Percentiles rank a stretch among this genome's conserved stretches.
Conservation (phyloP, 75 land plant genomes). For the Sequoiadendron giganteum region DNA sequence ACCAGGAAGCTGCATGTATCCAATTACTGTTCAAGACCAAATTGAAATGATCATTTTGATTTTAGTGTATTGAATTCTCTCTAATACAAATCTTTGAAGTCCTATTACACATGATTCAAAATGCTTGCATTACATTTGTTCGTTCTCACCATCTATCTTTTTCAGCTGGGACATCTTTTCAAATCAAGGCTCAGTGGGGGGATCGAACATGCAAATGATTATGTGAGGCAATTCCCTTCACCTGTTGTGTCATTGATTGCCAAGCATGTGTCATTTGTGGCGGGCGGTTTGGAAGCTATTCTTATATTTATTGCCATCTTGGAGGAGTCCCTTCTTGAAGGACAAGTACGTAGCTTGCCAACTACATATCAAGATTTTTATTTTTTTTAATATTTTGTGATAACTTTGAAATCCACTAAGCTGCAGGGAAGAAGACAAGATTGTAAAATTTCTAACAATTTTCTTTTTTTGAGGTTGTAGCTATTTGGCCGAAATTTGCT, state of each 20-base stretch:
- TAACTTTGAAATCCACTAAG: neutral
- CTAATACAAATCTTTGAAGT: neutral
- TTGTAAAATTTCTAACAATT: neutral
- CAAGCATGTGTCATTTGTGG: conserved; percentile 86
- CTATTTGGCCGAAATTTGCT: conserved; percentile 90
- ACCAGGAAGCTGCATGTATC: neutral
- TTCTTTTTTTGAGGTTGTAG: conserved; percentile 37
- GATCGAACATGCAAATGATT: conserved; percentile 77
- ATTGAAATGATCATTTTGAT: neutral
- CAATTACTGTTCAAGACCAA: neutral
- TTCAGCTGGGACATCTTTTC: conserved; percentile 94
- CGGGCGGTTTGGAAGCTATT: conserved; percentile 89
- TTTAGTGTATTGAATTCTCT: neutral
- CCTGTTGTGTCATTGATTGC: conserved; percentile 81
- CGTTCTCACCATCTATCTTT: neutral
- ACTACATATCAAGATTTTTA: neutral
- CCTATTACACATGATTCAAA: neutral
- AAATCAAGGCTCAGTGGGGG: conserved; percentile 82
- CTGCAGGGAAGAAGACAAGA: neutral
- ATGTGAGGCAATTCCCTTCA: conserved; percentile 95
- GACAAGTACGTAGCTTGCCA: conserved; percentile 56
- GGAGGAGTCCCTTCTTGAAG: conserved; percentile 97
- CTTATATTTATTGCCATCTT: conserved; percentile 85
- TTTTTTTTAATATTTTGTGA: neutral
- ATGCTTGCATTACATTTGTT: neutral